These are phyloP conservation scores for Globisporangium paroecandrum DNA, from an alignment of 352 stramenopile genomes.

Conservation along the genomic window DNA sequence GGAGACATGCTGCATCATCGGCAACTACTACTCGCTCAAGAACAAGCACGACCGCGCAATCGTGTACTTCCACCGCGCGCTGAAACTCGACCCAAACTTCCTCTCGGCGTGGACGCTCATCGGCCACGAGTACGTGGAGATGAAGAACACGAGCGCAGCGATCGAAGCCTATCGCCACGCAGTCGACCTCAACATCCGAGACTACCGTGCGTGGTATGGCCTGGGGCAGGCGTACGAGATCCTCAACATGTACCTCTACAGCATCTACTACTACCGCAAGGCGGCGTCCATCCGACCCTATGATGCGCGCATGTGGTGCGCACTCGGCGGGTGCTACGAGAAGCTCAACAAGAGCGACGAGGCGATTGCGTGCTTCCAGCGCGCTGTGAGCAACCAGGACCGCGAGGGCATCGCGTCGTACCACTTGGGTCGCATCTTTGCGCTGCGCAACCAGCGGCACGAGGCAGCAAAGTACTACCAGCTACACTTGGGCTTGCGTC, in stretches of 20 bases:
- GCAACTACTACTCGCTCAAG: slow-evolving; percentile 89
- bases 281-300: slow-evolving; percentile 93
- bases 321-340: slow-evolving; percentile 87
- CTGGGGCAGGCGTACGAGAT: slow-evolving; percentile 99
- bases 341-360: slow-evolving; percentile 69
- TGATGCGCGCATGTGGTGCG: slow-evolving; percentile 98
- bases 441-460: slow-evolving; percentile 41
- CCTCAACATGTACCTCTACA: slow-evolving; percentile 97
- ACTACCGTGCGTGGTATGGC: slow-evolving; percentile 98
- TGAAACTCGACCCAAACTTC: slow-evolving; percentile 94
- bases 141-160: slow-evolving; percentile 97
- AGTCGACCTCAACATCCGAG: slow-evolving; percentile 88
- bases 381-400: slow-evolving; percentile 73
- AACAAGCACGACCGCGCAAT: slow-evolving; percentile 96
- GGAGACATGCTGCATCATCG: slow-evolving; percentile 98
- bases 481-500: slow-evolving; percentile 53
- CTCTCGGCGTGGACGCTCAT: slow-evolving; percentile 97
- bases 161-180: slow-evolving; percentile 96
- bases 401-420: slow-evolving; percentile 72
- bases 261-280: slow-evolving; percentile 98
- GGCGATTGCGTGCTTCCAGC: slow-evolving; percentile 71
- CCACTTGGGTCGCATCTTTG: slow-evolving; percentile 59
- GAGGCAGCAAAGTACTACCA: slow-evolving; percentile 75
- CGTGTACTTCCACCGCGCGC: slow-evolving; percentile 94
- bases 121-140: slow-evolving; percentile 98